Conservation (phyloP, 2,329 filamentous ascomycete species). For the Xylariaceae sp. region DNA sequence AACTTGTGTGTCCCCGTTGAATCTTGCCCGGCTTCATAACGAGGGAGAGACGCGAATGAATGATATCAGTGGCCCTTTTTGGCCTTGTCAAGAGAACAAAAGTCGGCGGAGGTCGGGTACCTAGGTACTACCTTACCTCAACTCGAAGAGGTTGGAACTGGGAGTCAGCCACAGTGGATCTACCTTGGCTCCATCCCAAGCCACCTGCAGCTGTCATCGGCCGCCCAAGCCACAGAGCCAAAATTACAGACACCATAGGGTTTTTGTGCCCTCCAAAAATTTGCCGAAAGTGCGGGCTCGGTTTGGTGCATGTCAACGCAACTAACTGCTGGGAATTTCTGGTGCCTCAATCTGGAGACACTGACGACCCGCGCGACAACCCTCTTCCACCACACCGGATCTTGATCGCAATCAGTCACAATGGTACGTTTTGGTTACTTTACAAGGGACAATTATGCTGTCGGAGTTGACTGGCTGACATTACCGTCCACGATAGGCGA, state of each 20-base stretch:
- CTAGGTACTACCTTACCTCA: too few relatives aligned
- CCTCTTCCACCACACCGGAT: constrained; percentile 41
- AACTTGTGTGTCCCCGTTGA: too few relatives aligned
- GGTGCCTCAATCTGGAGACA: constrained; percentile 36
- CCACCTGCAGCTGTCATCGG: too few relatives aligned
- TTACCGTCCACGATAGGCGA: constrained; percentile 62
- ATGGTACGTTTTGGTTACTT: constrained; percentile 26
- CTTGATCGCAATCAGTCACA: constrained; percentile 54
- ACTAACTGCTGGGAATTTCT: constrained; percentile 31
- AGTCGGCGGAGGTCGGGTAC: too few relatives aligned
- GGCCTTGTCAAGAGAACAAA: too few relatives aligned
- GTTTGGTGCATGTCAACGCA: constrained; percentile 9
- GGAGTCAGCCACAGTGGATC: too few relatives aligned
- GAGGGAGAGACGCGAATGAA: too few relatives aligned
- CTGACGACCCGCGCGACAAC: constrained; percentile 32
- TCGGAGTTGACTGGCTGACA: constrained; percentile 1
- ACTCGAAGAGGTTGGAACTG: too few relatives aligned
- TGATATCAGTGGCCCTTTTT: too few relatives aligned
- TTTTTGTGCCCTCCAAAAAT: constrained; percentile 43
- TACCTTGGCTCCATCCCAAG: too few relatives aligned
- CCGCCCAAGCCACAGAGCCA: too few relatives aligned
- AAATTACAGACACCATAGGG: constrained; percentile 31
- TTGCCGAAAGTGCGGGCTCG: constrained; percentile 34
- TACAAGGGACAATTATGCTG: constrained; percentile 4
- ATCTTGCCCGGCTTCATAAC: too few relatives aligned